Base-by-base conservation (phyloP, 2,329 filamentous ascomycete genomes). In the Magnaporthiopsis rhizophila region DNA sequence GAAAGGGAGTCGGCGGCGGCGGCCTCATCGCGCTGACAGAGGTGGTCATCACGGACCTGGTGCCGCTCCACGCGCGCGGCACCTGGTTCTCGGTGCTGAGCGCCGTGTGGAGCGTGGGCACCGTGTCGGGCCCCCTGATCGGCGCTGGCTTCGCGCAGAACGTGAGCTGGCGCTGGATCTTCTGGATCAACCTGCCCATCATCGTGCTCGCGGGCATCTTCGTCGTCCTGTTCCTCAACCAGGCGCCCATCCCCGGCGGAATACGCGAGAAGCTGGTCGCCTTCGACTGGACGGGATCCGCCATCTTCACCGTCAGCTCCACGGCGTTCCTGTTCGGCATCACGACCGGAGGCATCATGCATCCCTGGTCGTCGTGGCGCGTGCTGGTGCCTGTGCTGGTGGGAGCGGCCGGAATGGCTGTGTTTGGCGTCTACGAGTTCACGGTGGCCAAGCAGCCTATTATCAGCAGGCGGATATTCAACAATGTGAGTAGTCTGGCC, bases 291-390 rank as follows among this genome's bases (percentile, higher is more conserved):
- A 64, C 85, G 38, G 88, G 89, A 1, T 81, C 83, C 5, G 67
- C 82, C 0, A 70, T 91, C 3, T 90, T 91, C 70, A 78, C 88
- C 24, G 81, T 77, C 15, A 82, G 83, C 18, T 78, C 80, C 15
- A 85, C 85, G 0, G 81, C 80, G 28, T 83, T 89, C 69, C 73
- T 89, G 57, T 84, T 89, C 59, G 83, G 85, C 0, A 71, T 89
- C 4, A 86, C 85, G 2, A 87, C 85, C 79, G 88, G 86, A 12
- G 87, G 86, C 53, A 80, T 89, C 11, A 83, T 87, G 75, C 90
- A 88, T 70, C 70, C 79, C 0, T 91, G 88, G 88, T 71, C 75
- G 59, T 85, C 81, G 3, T 89, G 83, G 80, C 79, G 80, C 1
- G 87, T 86, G 0, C 75, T 91, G 2, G 79, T 87, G 0, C 88